Percentiles rank a stretch among this genome's conserved stretches.
These are phyloP conservation scores for Boletus speciosus DNA, from an alignment of 768 basidiomycete genomes.

Conservation along the genomic window DNA sequence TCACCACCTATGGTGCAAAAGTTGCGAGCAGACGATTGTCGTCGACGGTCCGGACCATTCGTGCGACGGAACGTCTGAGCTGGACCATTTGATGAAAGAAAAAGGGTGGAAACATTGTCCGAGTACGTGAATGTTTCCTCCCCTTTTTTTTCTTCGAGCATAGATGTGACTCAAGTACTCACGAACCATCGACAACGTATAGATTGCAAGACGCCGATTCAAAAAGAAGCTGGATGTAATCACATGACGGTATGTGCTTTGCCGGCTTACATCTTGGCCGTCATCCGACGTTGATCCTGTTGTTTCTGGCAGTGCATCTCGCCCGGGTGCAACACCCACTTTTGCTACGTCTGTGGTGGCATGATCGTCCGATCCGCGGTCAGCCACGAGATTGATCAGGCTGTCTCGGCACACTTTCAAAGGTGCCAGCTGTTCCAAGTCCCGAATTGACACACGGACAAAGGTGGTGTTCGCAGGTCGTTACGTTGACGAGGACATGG, in stretches of 20 bases:
- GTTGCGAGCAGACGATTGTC: conserved; percentile 43
- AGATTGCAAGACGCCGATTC: conserved; percentile 50
- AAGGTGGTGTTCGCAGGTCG: background rate
- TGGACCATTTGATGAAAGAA: conserved; percentile 47
- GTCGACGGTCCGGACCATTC: conserved; percentile 44
- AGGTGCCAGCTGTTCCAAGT: conserved; percentile 36
- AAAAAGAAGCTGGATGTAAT: conserved; percentile 51
- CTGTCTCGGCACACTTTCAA: conserved; percentile 33
- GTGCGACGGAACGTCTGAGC: conserved; percentile 56
- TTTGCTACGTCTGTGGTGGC: conserved; percentile 51
- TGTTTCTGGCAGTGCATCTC: conserved; percentile 42
- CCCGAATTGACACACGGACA: conserved; percentile 3
- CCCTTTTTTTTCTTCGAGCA: background rate
- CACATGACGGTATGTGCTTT: conserved; percentile 50
- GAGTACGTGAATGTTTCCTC: conserved; percentile 32
- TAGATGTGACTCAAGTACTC: background rate
- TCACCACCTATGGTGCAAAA: conserved; percentile 56
- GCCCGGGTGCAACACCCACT: conserved; percentile 59
- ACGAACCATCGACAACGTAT: background rate
- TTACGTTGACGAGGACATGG: background rate
- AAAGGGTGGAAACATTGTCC: conserved; percentile 68
- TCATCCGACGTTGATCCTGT: background rate
- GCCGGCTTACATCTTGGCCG: background rate
- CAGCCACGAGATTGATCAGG: conserved; percentile 27
- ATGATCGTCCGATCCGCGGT: conserved; percentile 42